Percentiles rank a stretch among this genome's conserved stretches.
Evolutionary conservation across 1,139 yeast genomes (phyloP).

Genomic region (Schizosaccharomyces versatilis): DNA sequence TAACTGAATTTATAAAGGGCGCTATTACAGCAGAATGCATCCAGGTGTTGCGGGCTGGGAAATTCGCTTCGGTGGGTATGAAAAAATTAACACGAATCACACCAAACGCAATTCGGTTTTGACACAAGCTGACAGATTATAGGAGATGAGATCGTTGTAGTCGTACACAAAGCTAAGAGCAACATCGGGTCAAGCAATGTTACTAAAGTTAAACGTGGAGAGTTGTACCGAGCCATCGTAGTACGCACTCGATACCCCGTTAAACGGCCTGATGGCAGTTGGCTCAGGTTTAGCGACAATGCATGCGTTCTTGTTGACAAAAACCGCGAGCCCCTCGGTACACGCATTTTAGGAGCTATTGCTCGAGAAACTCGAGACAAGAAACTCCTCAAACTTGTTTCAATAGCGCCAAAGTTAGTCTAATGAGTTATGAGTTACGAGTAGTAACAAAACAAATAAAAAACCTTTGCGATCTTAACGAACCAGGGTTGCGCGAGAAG

Average conservation of each 20-base stretch:
- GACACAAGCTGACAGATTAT: background rate
- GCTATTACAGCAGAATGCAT: conserved; percentile 91
- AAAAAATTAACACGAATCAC: background rate
- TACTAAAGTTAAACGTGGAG: conserved; percentile 70
- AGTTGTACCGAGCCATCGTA: conserved; percentile 83
- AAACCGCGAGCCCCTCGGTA: conserved; percentile 81
- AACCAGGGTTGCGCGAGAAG: too few species aligned
- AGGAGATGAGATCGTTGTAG: conserved; percentile 72
- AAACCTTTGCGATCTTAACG: too few species aligned
- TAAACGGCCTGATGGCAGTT: conserved; percentile 70
- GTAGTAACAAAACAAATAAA: too few species aligned
- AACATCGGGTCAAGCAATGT: conserved; percentile 21
- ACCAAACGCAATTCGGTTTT: background rate
- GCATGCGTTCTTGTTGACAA: conserved; percentile 83
- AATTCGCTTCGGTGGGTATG: conserved; percentile 18
- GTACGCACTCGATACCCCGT: conserved; percentile 81
- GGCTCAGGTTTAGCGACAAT: conserved; percentile 76
- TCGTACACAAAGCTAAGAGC: conserved; percentile 79
- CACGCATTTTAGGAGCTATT: conserved; percentile 34
- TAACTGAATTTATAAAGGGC: conserved; percentile 24
- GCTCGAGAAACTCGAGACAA: background rate
- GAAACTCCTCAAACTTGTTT: background rate
- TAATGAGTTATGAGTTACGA: background rate
- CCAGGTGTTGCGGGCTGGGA: conserved; percentile 77
- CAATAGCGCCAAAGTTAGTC: background rate